Conservation (phyloP, 2,329 filamentous ascomycete genomes). For the Amphichorda felina region DNA sequence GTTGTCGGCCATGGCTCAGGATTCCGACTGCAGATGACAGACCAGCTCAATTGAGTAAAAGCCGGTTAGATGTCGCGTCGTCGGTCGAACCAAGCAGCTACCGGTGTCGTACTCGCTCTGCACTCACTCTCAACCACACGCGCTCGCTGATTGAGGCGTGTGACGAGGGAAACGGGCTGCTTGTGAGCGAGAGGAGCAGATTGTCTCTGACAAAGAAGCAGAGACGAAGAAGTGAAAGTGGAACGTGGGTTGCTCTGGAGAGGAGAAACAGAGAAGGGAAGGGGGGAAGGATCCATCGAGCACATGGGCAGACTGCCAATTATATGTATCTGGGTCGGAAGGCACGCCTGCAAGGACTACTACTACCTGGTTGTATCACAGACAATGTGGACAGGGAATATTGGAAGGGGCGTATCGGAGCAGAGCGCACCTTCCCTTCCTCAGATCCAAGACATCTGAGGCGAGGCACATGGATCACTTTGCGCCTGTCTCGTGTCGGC, state of each 20-base stretch:
- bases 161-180: background rate
- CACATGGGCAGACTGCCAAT: slow-evolving; percentile 1
- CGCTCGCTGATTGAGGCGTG: background rate
- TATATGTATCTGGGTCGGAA: background rate
- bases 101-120: background rate
- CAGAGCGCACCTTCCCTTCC: background rate
- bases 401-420: background rate
- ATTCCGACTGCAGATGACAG: no score
- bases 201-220: background rate
- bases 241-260: slow-evolving; percentile 1
- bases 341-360: no score
- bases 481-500: no score
- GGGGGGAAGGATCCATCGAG: background rate
- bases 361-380: no score
- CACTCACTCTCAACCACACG: slow-evolving; percentile 3
- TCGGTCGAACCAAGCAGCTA: background rate
- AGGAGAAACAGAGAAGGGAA: slow-evolving; percentile 1
- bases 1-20: slow-evolving; percentile 4
- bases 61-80: background rate
- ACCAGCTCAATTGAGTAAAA: no score
- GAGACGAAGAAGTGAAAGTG: background rate
- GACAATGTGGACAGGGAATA: no score
- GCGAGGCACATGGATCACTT: no score
- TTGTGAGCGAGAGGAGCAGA: slow-evolving; percentile 1
- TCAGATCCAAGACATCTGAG: no score